A percentile compares a stretch with the other conserved stretches of the same genome.
These are phyloP conservation scores for Tulasnella sp. DNA, from an alignment of 768 basidiomycete species.

Conservation along the genomic window DNA sequence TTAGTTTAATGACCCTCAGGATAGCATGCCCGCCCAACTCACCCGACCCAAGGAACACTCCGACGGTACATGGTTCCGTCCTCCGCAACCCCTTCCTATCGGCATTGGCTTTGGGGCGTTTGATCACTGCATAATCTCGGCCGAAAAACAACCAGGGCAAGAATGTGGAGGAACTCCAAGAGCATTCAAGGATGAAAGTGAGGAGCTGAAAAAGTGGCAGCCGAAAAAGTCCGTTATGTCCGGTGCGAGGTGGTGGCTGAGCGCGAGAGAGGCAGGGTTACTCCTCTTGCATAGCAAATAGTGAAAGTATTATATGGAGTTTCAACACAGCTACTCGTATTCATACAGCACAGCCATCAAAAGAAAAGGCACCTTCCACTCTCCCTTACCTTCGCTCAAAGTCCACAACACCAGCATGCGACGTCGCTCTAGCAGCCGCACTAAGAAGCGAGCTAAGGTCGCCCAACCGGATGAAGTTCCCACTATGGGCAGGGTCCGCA, in stretches of 20 bases:
- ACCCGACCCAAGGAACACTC: conserved; percentile 95
- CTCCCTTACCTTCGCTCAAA: too few relatives aligned
- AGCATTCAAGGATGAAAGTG: too few relatives aligned
- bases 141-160: neutral
- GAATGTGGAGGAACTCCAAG: neutral
- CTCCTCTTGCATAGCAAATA: neutral
- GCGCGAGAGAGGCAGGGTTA: too few relatives aligned
- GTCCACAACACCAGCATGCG: neutral
- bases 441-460: neutral
- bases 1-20: conserved; percentile 25
- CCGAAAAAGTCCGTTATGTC: neutral
- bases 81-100: neutral
- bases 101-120: neutral
- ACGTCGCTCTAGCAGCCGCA: neutral
- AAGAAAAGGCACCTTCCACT: too few relatives aligned
- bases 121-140: too few relatives aligned
- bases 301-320: too few relatives aligned
- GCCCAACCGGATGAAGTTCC: too few relatives aligned
- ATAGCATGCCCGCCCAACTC: conserved; percentile 40
- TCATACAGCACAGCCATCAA: neutral
- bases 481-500: too few relatives aligned
- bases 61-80: conserved; percentile 56
- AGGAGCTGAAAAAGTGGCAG: neutral
- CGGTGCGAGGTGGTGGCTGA: neutral
- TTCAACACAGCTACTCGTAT: neutral